Conservation (phyloP, 805 yeast genomes). For the Ogataea nitratoaversa region DNA sequence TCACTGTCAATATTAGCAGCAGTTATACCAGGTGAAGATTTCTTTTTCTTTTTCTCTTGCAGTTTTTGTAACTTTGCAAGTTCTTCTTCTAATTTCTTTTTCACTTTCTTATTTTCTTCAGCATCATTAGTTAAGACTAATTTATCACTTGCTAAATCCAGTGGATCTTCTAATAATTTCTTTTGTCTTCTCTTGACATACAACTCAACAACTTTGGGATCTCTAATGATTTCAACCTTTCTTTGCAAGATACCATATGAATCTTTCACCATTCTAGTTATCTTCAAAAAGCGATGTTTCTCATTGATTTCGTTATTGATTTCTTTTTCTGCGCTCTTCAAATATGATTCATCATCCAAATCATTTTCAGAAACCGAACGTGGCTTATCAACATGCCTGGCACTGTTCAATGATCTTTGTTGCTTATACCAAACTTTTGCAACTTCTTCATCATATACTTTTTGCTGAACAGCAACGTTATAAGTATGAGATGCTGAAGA, state of each 20-base stretch:
- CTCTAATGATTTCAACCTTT: conserved; percentile 70
- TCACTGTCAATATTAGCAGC: conserved; percentile 33
- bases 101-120: conserved; percentile 73
- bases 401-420: conserved; percentile 49
- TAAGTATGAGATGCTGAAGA: conserved; percentile 64
- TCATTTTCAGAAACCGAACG: conserved; percentile 11
- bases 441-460: conserved; percentile 87
- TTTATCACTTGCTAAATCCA: conserved; percentile 66
- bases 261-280: conserved; percentile 78
- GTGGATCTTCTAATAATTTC: conserved; percentile 30
- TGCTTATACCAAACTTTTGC: conserved; percentile 87
- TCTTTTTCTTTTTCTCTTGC: conserved; percentile 50
- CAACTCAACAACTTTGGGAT: conserved; percentile 82
- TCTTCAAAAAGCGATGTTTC: conserved; percentile 40
- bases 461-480: conserved; percentile 81
- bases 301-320: conserved; percentile 30
- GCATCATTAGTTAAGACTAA: conserved; percentile 76
- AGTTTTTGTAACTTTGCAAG: conserved; percentile 79
- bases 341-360: conserved; percentile 22
- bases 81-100: conserved; percentile 75
- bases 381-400: conserved; percentile 22
- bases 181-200: conserved; percentile 57
- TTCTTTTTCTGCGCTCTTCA: conserved; percentile 32
- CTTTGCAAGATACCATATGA: conserved; percentile 84
- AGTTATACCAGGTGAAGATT: conserved; percentile 27